Evolutionary conservation across 306 rosid genomes (phyloP).

Genomic region (Acacia crassicarpa): DNA sequence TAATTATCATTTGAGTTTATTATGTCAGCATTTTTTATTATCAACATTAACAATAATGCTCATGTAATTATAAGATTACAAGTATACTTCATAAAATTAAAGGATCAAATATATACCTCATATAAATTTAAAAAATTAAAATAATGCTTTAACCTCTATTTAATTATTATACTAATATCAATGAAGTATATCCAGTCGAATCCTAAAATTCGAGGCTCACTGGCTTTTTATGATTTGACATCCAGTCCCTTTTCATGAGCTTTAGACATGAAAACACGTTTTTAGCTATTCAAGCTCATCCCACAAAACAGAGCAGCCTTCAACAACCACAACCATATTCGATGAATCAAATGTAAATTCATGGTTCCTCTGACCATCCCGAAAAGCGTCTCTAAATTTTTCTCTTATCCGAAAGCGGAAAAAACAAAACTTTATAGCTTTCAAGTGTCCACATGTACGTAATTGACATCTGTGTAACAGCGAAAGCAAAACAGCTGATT

Average conservation of each 20-base stretch:
- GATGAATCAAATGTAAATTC: neutral
- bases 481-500: conserved; percentile 6
- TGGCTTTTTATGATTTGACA: too few species aligned
- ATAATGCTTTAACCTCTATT: too few species aligned
- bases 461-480: neutral
- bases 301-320: neutral
- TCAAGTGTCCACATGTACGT: neutral
- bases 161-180: too few species aligned
- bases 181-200: too few species aligned
- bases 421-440: neutral
- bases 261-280: neutral
- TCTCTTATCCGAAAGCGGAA: neutral
- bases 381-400: neutral
- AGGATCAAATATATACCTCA: too few species aligned
- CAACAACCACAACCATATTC: neutral
- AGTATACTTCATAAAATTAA: too few species aligned
- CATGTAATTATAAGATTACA: too few species aligned
- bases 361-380: neutral
- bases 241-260: neutral
- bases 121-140: too few species aligned
- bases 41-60: too few species aligned
- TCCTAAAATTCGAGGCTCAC: too few species aligned
- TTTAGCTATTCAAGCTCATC: neutral
- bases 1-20: too few species aligned
- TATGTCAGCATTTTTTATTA: too few species aligned